phyloP scores from a whole-genome alignment of 2,329 filamentous ascomycete genomes.

The Magnaporthiopsis rhizophila region DNA sequence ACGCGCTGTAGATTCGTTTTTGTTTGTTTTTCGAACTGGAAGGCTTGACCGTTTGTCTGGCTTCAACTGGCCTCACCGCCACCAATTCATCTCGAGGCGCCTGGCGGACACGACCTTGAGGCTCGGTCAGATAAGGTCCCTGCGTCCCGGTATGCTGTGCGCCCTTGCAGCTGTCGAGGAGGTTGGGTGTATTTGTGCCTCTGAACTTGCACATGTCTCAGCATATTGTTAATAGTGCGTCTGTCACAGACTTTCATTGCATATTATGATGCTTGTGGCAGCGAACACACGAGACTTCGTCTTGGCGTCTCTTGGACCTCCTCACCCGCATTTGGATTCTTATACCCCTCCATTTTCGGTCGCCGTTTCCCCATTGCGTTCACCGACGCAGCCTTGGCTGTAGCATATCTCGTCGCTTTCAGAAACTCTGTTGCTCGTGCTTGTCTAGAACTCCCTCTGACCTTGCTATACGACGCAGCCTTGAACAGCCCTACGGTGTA shows the following conservation, averaged over 20 bases:
- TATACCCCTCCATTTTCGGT: neutral
- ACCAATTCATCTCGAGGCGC: no score
- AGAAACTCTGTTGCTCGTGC: neutral
- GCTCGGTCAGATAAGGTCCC: no score
- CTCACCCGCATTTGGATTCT: neutral
- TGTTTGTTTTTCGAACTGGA: neutral
- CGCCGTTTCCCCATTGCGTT: neutral
- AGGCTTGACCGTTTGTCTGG: neutral
- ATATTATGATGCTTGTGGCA: no score
- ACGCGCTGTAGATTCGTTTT: neutral
- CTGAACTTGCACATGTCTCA: neutral
- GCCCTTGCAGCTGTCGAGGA: neutral
- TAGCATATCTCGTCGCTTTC: neutral
- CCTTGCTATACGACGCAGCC: no score
- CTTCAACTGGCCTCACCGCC: no score
- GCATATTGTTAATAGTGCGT: neutral
- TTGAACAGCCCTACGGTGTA: no score
- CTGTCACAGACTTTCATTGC: neutral
- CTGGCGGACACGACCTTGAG: neutral
- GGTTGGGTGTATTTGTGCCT: neutral
- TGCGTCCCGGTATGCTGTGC: no score
- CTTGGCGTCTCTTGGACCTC: neutral
- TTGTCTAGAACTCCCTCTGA: no score
- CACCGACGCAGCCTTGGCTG: neutral
- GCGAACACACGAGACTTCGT: neutral